Conservation (phyloP, 495 filamentous ascomycete species). For the Aspergillus nidulans region DNA sequence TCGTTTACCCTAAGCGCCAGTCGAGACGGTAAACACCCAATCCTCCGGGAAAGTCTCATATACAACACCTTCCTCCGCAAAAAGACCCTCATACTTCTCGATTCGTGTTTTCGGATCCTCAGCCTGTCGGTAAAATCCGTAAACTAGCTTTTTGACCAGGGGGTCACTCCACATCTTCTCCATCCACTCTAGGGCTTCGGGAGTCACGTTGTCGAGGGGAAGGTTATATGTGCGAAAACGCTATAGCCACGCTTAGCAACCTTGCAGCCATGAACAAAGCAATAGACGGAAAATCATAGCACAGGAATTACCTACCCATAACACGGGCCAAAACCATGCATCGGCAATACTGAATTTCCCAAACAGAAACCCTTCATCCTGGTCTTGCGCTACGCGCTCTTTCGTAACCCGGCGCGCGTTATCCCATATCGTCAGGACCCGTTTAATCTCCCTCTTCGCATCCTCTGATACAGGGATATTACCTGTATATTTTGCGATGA, state of each 20-base stretch:
- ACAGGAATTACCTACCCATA: not conserved
- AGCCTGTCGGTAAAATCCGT: conserved; percentile 36
- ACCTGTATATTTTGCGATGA: conserved; percentile 34
- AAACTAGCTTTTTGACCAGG: conserved; percentile 22
- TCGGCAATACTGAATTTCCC: conserved; percentile 8
- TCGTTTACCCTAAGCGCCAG: not conserved
- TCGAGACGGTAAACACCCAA: conserved; percentile 37
- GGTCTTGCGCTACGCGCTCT: conserved; percentile 15
- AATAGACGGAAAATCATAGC: not conserved
- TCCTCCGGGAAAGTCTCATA: conserved; percentile 32
- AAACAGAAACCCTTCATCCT: conserved; percentile 9
- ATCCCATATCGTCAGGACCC: conserved; percentile 16
- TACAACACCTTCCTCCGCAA: conserved; percentile 29
- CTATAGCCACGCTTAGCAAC: conserved; percentile 15
- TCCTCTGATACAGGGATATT: conserved; percentile 25
- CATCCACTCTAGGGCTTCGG: conserved; percentile 41
- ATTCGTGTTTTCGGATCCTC: conserved; percentile 33
- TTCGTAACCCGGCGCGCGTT: conserved; percentile 10
- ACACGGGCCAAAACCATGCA: conserved; percentile 6
- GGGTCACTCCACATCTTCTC: conserved; percentile 47
- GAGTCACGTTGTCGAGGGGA: conserved; percentile 31
- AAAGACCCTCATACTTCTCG: conserved; percentile 40
- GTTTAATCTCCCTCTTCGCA: conserved; percentile 25
- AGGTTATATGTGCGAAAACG: conserved; percentile 44
- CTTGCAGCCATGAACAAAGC: too few relatives aligned